Base-by-base conservation (phyloP, 768 basidiomycete species). In the Rhizopogon roseolus region DNA sequence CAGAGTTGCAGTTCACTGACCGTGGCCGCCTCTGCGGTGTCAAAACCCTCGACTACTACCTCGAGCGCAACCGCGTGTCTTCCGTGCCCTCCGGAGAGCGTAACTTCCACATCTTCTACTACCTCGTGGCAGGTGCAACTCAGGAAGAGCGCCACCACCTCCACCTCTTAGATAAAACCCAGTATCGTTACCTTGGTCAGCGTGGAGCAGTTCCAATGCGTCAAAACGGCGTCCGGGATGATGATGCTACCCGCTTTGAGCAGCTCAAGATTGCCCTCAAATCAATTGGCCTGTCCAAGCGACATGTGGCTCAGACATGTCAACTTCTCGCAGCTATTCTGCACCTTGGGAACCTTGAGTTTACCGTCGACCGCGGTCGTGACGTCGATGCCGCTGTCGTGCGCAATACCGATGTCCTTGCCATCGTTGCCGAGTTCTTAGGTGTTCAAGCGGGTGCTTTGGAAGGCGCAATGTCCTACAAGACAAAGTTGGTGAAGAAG, bases 91-190 rank as follows among this genome's bases (percentile, higher is more conserved):
- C 87, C 0, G 94, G 93, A 52, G 95, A 99, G 70, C 84, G 95
- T 10, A 98, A 97, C 60, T 98, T 98, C 67, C 94, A 99, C 69
- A 93, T 96, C 36, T 97, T 98, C 71, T 98, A 98, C 67, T 97
- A 97, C 68, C 82, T 99, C 63, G 85, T 95, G 54, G 88, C 93
- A 0, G 96, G 97, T 25, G 93, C 94, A 1, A 84, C 88, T 0
- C 64, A 81, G 0, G 97, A 98, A 62, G 97, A 99, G 67, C 76
- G 90, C 13, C 84, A 89, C 28, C 93, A 95, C 65, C 80, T 98
- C 50, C 88, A 90, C 57, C 79, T 99, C 8, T 72, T 81, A 49
- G 89, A 96, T 64, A 87, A 86, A 67, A 80, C 82, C 1, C 79
- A 82, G 6, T 99, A 93, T 61, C 82, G 93, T 2, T 98, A 95